These are phyloP conservation scores for Exophiala viscosa DNA, from an alignment of 2,329 filamentous ascomycete species.

Conservation along the genomic window DNA sequence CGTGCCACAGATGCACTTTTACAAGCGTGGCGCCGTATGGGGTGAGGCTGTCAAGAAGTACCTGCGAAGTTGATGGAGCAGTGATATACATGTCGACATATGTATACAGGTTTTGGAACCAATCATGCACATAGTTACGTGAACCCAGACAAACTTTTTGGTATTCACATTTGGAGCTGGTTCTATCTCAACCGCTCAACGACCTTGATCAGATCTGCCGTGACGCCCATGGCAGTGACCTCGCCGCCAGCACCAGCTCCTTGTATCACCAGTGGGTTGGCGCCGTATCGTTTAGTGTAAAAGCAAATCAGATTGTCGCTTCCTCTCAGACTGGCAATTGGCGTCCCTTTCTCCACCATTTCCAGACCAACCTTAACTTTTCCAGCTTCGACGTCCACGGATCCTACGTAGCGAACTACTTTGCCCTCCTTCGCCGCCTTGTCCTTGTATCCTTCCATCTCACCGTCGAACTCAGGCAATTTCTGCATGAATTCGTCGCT, in stretches of 20 bases:
- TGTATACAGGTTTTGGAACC: too few relatives aligned
- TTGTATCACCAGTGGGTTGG: constrained; percentile 88
- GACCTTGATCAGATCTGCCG: constrained; percentile 88
- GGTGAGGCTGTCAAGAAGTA: constrained; percentile 53
- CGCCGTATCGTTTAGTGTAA: constrained; percentile 91
- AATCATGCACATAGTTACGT: background rate
- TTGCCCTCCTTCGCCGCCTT: constrained; percentile 83
- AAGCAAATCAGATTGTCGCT: constrained; percentile 99
- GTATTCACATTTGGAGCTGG: too few relatives aligned
- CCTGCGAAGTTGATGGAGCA: constrained; percentile 34
- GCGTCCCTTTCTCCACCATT: constrained; percentile 80
- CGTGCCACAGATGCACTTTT: constrained; percentile 55
- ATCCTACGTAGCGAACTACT: constrained; percentile 90
- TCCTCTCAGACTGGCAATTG: constrained; percentile 90
- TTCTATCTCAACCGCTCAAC: constrained; percentile 62
- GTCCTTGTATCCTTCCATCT: constrained; percentile 86
- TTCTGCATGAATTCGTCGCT: constrained; percentile 82
- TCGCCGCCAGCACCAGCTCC: constrained; percentile 91
- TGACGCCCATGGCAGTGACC: constrained; percentile 96
- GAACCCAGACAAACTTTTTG: background rate
- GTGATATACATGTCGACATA: background rate
- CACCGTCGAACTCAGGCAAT: constrained; percentile 75
- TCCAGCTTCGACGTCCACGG: constrained; percentile 77
- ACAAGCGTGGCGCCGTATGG: constrained; percentile 58
- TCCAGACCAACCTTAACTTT: constrained; percentile 88